Evolutionary conservation across 1,284 basidiomycete genomes (phyloP), one percentile per base, ranked within the genome.

Genomic region (Cutaneotrichosporon sp.): DNA sequence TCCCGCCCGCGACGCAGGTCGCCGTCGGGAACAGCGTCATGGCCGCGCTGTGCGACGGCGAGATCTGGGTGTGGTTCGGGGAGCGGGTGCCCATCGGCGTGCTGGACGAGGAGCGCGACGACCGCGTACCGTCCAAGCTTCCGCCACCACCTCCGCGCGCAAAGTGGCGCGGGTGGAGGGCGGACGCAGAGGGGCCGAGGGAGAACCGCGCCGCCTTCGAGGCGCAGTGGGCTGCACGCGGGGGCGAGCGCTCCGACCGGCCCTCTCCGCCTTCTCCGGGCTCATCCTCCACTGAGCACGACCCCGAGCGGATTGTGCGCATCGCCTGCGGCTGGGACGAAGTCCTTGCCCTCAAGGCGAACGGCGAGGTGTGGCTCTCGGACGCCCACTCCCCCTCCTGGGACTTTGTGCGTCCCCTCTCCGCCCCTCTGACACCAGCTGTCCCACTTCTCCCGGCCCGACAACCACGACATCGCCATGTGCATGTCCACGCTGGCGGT

Each of bases 241-340:
- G 46, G 16, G 46, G 46, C 46, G 46, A 36, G 34, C 34, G 34
- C 13, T 36, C 34, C 6, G 34, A 16, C n/a, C n/a, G n/a, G 34
- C 34, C 34, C 13, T 36, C 34, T 4, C 1, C 10, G 10, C 34
- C 34, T n/a, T n/a, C n/a, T 36, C 14, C 13, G 11, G 13, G 13
- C 16, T 14, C 34, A 36, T 36, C 34, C 13, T 4, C n/a, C n/a
- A n/a, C 11, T 13, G 34, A 36, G 4, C 1, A 9, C 13, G 50
- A 52, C 50, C 8, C n/a, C n/a, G 31, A 52, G 20, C 50, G 50
- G 13, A 24, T 93, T 18, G 82, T 91, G 43, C 87, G 90, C 76
- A 89, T 95, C 57, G 91, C 90, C 4, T 87, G 84, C 3, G 83
- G 90, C 62, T 84, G 88, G 58, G 81, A 82, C 46, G 83, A 85